Percentiles rank a stretch among this genome's conserved stretches.
Evolutionary conservation across 768 basidiomycete genomes (phyloP).

Genomic region (Boletales sp.): DNA sequence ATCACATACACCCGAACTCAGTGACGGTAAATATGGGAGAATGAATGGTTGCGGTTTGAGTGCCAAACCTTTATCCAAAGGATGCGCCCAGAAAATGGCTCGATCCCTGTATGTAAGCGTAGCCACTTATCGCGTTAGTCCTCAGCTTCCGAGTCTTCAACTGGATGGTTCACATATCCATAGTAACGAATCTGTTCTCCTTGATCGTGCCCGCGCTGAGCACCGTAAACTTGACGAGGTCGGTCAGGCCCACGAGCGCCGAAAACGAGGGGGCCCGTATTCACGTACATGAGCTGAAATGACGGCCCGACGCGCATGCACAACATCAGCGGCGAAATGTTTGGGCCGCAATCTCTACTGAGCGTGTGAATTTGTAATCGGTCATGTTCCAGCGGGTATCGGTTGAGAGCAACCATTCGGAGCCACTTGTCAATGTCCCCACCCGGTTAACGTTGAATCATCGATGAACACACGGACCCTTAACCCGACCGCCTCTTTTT

Average conservation of each 20-base stretch:
- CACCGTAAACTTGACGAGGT: slow-evolving; percentile 92
- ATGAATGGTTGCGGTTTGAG: background rate
- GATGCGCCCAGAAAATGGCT: background rate
- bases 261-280: slow-evolving; percentile 87
- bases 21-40: too few species aligned
- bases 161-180: too few species aligned
- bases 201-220: slow-evolving; percentile 30
- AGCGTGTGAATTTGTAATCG: slow-evolving; percentile 95
- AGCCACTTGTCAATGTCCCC: slow-evolving; percentile 56
- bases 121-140: slow-evolving; percentile 8
- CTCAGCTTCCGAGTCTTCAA: too few species aligned
- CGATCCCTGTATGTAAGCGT: background rate
- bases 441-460: background rate
- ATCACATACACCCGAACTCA: too few species aligned
- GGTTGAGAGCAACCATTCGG: slow-evolving; percentile 89
- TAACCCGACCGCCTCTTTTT: slow-evolving; percentile 92
- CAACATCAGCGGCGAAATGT: slow-evolving; percentile 83
- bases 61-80: slow-evolving; percentile 7
- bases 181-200: too few species aligned
- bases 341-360: slow-evolving; percentile 92
- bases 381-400: slow-evolving; percentile 92
- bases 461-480: slow-evolving; percentile 52
- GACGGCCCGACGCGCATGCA: slow-evolving; percentile 92
- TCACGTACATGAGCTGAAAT: slow-evolving; percentile 85
- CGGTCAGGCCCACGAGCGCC: slow-evolving; percentile 73